A percentile compares a stretch with the other conserved stretches of the same genome.
Evolutionary conservation across 148 eudicot genomes (phyloP).

Genomic region (Persicaria maculosa): DNA sequence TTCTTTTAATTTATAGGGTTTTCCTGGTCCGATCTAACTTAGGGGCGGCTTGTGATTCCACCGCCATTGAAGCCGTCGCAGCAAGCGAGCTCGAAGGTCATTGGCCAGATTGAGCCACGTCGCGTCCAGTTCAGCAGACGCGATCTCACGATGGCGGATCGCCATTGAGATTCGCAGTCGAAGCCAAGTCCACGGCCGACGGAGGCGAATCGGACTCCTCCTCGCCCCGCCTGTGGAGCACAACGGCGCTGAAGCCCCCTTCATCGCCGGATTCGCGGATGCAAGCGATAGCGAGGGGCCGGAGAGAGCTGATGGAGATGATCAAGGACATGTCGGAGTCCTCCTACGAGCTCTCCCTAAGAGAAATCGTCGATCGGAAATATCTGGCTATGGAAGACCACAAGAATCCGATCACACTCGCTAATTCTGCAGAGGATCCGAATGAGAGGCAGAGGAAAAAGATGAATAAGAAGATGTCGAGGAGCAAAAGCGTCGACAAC

Average conservation of each 20-base stretch:
- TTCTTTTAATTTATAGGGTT: too few species aligned
- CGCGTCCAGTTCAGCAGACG: too few species aligned
- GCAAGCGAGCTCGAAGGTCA: too few species aligned
- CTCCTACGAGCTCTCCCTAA: constrained; percentile 58
- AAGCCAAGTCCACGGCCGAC: constrained; percentile 12
- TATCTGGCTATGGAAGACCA: background rate
- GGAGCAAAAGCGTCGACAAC: constrained; percentile 42
- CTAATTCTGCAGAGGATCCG: background rate
- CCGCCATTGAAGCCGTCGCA: too few species aligned
- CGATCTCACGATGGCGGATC: constrained; percentile 17
- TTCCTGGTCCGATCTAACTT: too few species aligned
- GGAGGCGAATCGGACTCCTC: constrained; percentile 3
- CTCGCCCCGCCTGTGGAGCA: background rate
- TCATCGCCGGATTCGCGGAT: constrained; percentile 41
- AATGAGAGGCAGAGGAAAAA: constrained; percentile 21
- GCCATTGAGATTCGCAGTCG: constrained; percentile 40
- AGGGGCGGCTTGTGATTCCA: too few species aligned
- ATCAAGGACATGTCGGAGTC: constrained; percentile 72
- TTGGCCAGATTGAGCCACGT: too few species aligned
- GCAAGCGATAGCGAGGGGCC: constrained; percentile 64
- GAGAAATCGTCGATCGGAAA: constrained; percentile 55
- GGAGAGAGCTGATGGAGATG: constrained; percentile 80
- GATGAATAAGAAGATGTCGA: constrained; percentile 32
- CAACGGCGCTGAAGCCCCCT: background rate
- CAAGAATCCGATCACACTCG: background rate